Conservation (phyloP, 176 grass and related monocot species). For the Carex littledalei region DNA sequence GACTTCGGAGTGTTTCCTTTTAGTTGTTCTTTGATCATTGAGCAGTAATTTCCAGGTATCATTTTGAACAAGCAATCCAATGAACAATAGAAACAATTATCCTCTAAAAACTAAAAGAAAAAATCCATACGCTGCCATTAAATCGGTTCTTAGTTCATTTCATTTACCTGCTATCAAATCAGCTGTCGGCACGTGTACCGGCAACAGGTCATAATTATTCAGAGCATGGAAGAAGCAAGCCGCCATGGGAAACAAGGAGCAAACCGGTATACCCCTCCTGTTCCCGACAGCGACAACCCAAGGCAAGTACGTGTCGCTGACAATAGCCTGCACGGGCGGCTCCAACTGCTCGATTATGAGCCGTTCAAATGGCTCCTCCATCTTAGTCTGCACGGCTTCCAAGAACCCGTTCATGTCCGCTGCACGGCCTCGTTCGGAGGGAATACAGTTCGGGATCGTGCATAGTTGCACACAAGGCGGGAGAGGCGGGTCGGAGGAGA, state of each 20-base stretch:
- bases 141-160: not conserved
- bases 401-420: constrained; percentile 35
- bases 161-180: constrained; percentile 9
- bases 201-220: constrained; percentile 20
- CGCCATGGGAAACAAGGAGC: constrained; percentile 33
- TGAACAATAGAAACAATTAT: not conserved
- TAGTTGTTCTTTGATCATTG: no score
- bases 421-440: constrained; percentile 46
- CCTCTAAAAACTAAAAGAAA: not conserved
- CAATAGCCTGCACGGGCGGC: not conserved
- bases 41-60: not conserved
- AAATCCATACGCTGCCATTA: not conserved
- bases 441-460: constrained; percentile 45
- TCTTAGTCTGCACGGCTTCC: constrained; percentile 33
- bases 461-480: constrained; percentile 12
- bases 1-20: no score
- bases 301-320: constrained; percentile 23
- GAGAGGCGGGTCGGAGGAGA: constrained; percentile 16
- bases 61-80: not conserved
- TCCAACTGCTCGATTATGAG: constrained; percentile 24
- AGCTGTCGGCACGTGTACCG: not conserved
- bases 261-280: constrained; percentile 24
- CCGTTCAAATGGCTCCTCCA: constrained; percentile 34
- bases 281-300: constrained; percentile 26
- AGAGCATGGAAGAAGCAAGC: constrained; percentile 29